Conservation (phyloP, 768 basidiomycete genomes). For the Leccinum uliginosum region DNA sequence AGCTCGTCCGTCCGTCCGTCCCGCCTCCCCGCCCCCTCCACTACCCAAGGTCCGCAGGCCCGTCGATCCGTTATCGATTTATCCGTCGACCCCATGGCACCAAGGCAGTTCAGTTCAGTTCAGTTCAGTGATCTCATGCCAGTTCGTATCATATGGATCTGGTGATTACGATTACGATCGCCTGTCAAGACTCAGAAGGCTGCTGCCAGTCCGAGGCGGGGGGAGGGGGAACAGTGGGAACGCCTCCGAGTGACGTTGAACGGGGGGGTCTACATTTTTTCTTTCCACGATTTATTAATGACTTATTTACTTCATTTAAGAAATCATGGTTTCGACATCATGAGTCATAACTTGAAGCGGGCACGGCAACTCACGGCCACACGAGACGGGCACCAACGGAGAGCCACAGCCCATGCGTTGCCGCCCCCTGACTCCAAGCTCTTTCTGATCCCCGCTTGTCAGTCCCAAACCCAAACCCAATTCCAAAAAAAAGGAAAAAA, state of each 20-base stretch:
- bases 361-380: no score
- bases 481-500: neutral
- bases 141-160: neutral
- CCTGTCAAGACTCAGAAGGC: neutral
- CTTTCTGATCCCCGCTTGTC: neutral
- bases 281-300: neutral
- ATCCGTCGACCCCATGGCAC: neutral
- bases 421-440: neutral
- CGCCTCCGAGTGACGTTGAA: no score
- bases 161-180: neutral
- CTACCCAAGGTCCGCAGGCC: neutral
- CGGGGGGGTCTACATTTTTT: neutral
- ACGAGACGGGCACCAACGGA: neutral
- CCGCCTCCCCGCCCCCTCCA: neutral
- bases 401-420: neutral
- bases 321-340: neutral
- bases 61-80: neutral
- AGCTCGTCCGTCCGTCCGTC: neutral
- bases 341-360: neutral
- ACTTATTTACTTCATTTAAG: no score
- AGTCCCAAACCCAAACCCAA: neutral
- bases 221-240: neutral
- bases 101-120: neutral
- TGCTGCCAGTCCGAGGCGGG: neutral
- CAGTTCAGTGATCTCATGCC: neutral